phyloP scores from a whole-genome alignment of 768 basidiomycete genomes.

The Lenzites betulinus region DNA sequence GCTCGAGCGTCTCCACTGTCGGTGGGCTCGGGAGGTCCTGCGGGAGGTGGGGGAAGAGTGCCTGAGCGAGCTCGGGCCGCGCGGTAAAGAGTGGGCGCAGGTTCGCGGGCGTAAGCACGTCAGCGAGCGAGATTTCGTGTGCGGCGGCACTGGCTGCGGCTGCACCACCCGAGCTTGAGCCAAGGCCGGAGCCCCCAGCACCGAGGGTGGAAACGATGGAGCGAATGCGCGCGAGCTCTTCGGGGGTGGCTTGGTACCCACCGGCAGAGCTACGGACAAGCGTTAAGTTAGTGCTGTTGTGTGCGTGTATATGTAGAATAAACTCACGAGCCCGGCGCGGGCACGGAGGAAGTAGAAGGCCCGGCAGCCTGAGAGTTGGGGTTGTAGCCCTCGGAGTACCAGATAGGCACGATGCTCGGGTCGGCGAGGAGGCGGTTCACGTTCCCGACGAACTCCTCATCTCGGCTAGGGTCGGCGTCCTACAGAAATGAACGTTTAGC shows the following conservation, averaged over 20 bases:
- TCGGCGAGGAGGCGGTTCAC: conserved; percentile 72
- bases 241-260: conserved; percentile 45
- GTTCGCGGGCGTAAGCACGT: conserved; percentile 76
- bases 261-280: neutral
- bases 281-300: neutral
- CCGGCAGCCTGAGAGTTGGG: conserved; percentile 39
- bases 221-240: conserved; percentile 65
- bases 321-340: conserved; percentile 21
- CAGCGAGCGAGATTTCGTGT: conserved; percentile 65
- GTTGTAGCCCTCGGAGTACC: conserved; percentile 56
- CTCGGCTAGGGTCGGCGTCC: conserved; percentile 68
- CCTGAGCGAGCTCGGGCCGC: conserved; percentile 66
- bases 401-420: conserved; percentile 60
- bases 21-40: conserved; percentile 72
- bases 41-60: conserved; percentile 82
- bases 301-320: neutral
- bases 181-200: conserved; percentile 21
- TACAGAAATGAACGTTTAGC: conserved; percentile 30
- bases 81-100: conserved; percentile 69
- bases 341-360: conserved; percentile 48
- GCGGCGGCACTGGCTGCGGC: conserved; percentile 1
- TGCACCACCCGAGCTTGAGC: neutral
- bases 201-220: conserved; percentile 45
- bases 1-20: conserved; percentile 66
- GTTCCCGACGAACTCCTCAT: conserved; percentile 73